These are phyloP conservation scores for Mentha longifolia DNA, from an alignment of 257 asterid species.

Conservation along the genomic window DNA sequence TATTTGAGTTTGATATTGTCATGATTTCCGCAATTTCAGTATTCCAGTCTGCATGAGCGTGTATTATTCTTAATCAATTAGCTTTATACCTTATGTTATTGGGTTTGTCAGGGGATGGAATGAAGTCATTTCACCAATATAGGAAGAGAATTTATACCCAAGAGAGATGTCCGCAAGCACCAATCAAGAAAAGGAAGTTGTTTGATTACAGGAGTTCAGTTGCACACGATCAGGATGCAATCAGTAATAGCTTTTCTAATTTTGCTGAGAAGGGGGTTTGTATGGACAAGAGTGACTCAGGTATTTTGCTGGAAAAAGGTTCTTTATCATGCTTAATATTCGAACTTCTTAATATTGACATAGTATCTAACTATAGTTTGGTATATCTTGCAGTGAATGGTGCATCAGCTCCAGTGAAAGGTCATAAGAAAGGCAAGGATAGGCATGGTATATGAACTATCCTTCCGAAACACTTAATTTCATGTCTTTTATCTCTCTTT, in stretches of 20 bases:
- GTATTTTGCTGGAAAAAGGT: slow-evolving; percentile 44
- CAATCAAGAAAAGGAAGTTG: slow-evolving; percentile 77
- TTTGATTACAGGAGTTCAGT: slow-evolving; percentile 48
- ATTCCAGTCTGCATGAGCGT: not conserved
- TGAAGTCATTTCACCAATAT: slow-evolving; percentile 61
- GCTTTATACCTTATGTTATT: not conserved
- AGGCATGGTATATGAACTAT: slow-evolving; percentile 53
- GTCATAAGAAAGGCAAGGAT: slow-evolving; percentile 54
- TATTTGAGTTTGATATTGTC: slow-evolving; percentile 9
- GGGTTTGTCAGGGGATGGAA: slow-evolving; percentile 58
- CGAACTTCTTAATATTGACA: slow-evolving; percentile 22
- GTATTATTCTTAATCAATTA: slow-evolving; percentile 14
- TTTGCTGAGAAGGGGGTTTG: slow-evolving; percentile 55
- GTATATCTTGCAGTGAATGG: slow-evolving; percentile 51
- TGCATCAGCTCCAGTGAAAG: slow-evolving; percentile 41
- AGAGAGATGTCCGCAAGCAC: slow-evolving; percentile 57
- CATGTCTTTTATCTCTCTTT: slow-evolving; percentile 17
- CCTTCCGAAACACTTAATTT: slow-evolving; percentile 3
- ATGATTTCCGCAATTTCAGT: not conserved
- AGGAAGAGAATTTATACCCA: slow-evolving; percentile 60
- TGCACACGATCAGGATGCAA: slow-evolving; percentile 60
- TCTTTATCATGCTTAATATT: slow-evolving; percentile 16
- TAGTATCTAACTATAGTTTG: slow-evolving; percentile 31
- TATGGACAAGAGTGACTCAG: slow-evolving; percentile 45
- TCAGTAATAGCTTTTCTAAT: slow-evolving; percentile 68